These are phyloP conservation scores for Metschnikowia kunwiensis DNA, from an alignment of 805 yeast genomes.

Conservation along the genomic window DNA sequence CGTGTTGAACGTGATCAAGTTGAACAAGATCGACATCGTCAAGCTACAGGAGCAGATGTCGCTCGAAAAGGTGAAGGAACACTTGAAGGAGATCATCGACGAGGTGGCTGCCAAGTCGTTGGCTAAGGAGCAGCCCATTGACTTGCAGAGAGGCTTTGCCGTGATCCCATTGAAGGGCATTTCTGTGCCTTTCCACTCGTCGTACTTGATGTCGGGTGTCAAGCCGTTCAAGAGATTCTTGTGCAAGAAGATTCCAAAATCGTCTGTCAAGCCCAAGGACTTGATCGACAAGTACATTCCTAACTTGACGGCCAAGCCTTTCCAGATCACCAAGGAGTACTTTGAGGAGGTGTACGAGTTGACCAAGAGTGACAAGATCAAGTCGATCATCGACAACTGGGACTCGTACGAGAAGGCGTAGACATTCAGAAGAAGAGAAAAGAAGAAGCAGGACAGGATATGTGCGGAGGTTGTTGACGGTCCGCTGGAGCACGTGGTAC, in stretches of 20 bases:
- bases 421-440: constrained; percentile 1
- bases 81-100: constrained; percentile 79
- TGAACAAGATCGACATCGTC: constrained; percentile 91
- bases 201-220: constrained; percentile 97
- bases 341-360: constrained; percentile 92
- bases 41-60: constrained; percentile 80
- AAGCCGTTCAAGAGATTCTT: constrained; percentile 98
- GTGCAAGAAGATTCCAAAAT: constrained; percentile 90
- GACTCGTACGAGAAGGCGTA: constrained; percentile 66
- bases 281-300: constrained; percentile 96
- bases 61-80: constrained; percentile 84
- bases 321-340: constrained; percentile 92
- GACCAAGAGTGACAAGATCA: constrained; percentile 89
- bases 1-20: constrained; percentile 86
- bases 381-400: constrained; percentile 92
- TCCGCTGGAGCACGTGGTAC: constrained; percentile 20
- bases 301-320: constrained; percentile 97
- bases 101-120: constrained; percentile 79
- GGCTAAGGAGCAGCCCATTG: constrained; percentile 95
- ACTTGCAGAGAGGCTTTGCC: constrained; percentile 96
- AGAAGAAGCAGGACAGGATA: background rate
- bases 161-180: constrained; percentile 98
- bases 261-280: constrained; percentile 92
- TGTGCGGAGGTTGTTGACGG: background rate
- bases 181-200: constrained; percentile 99